Percentiles rank a stretch among this genome's conserved stretches.
phyloP scores from a whole-genome alignment of 2,329 filamentous ascomycete genomes.

The Scedosporium boydii region DNA sequence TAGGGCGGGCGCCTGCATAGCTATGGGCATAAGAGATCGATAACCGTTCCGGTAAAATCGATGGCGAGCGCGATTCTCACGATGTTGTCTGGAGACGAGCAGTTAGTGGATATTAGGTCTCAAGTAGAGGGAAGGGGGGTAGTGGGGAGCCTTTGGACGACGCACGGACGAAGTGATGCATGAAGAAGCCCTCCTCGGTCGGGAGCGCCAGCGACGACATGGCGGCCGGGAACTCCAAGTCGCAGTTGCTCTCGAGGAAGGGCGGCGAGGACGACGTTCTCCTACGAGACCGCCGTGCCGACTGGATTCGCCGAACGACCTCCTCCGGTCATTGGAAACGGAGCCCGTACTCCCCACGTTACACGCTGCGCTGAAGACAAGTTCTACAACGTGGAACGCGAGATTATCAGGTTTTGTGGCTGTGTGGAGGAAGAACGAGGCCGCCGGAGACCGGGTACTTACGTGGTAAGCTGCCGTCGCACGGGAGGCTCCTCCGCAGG shows the following conservation, averaged over 20 bases:
- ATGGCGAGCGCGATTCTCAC: background rate
- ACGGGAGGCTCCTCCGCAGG: background rate
- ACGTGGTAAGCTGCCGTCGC: background rate
- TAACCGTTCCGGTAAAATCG: background rate
- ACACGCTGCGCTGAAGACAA: background rate
- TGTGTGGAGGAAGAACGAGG: background rate
- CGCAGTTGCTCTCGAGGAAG: no score
- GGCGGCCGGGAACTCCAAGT: background rate
- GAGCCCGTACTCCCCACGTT: background rate
- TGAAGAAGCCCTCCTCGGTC: background rate
- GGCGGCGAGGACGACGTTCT: no score
- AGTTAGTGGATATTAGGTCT: no score
- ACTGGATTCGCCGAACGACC: background rate
- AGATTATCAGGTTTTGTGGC: no score
- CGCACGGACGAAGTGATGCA: slow-evolving; percentile 1
- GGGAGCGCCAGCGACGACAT: background rate
- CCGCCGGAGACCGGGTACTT: no score
- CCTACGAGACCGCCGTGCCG: background rate
- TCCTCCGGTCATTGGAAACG: background rate
- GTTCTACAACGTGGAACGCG: no score
- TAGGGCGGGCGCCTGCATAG: background rate
- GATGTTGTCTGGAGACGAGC: background rate
- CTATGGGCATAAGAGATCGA: background rate
- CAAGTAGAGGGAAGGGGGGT: background rate
- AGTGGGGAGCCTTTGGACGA: no score